Evolutionary conservation across 2,329 filamentous ascomycete genomes (phyloP).

Genomic region (Stachybotrys elegans): DNA sequence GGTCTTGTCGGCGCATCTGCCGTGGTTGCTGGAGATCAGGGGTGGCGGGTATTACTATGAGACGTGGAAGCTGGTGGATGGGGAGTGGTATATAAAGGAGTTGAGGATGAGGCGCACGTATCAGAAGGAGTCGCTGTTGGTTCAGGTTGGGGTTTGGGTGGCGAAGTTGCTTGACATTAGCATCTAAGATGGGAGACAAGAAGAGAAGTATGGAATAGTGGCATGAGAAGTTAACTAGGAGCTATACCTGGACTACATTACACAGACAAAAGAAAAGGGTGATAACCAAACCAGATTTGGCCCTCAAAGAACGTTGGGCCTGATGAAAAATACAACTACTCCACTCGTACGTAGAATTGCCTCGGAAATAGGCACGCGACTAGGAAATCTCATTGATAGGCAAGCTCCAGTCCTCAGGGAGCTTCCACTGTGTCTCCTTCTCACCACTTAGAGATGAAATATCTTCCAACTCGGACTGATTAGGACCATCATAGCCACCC

Average conservation of each 20-base stretch:
- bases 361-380: no score
- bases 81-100: conserved; percentile 16
- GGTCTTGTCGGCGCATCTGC: conserved; percentile 10
- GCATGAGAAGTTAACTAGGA: no score
- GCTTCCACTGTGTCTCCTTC: conserved; percentile 6
- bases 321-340: no score
- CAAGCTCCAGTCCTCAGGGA: conserved; percentile 7
- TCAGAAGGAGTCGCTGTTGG: conserved; percentile 12
- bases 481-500: background rate
- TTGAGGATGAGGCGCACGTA: conserved; percentile 15
- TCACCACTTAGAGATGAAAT: conserved; percentile 1
- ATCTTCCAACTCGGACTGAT: background rate
- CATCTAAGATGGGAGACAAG: no score
- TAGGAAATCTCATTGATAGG: no score
- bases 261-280: no score
- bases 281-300: no score
- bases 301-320: no score
- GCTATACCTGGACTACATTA: no score
- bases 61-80: conserved; percentile 16
- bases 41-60: conserved; percentile 18
- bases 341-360: no score
- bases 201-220: no score
- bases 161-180: no score
- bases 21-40: conserved; percentile 13
- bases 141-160: conserved; percentile 1